These are phyloP conservation scores for Medicago arabica DNA, from an alignment of 306 rosid species.

Conservation along the genomic window DNA sequence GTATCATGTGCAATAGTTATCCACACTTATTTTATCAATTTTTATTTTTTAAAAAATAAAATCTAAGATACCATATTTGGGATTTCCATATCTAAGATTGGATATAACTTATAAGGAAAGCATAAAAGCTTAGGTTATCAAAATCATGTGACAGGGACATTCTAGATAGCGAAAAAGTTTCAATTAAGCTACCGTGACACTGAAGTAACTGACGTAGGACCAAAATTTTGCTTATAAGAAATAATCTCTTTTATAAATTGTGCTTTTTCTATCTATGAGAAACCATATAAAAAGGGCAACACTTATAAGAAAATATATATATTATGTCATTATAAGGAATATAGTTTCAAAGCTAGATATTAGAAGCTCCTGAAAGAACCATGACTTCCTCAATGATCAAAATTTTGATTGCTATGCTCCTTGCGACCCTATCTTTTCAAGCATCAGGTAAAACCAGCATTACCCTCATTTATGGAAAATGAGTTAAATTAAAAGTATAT, in stretches of 20 bases:
- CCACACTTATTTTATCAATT: neutral
- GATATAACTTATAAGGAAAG: constrained; percentile 37
- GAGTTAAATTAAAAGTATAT: constrained; percentile 5
- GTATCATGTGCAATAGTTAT: constrained; percentile 22
- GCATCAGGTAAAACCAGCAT: constrained; percentile 43
- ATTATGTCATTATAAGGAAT: constrained; percentile 4
- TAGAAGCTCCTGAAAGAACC: constrained; percentile 34
- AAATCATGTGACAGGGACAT: constrained; percentile 38
- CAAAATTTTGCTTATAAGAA: too few species aligned
- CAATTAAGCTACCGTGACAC: constrained; percentile 32
- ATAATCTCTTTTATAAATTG: too few species aligned
- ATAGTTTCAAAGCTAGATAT: constrained; percentile 18
- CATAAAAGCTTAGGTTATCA: neutral
- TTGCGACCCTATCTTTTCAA: constrained; percentile 38
- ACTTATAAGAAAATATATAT: neutral
- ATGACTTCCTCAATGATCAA: constrained; percentile 40
- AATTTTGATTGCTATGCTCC: constrained; percentile 33
- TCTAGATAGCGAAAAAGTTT: constrained; percentile 30
- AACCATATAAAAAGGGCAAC: neutral
- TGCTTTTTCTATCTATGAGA: constrained; percentile 5
- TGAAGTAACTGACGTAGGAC: constrained; percentile 43
- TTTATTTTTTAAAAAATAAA: too few species aligned
- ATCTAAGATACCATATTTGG: constrained; percentile 19
- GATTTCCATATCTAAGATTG: constrained; percentile 36
- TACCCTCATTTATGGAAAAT: neutral